Conservation (phyloP, 2,329 filamentous ascomycete species). For the Colletotrichum sp. region DNA sequence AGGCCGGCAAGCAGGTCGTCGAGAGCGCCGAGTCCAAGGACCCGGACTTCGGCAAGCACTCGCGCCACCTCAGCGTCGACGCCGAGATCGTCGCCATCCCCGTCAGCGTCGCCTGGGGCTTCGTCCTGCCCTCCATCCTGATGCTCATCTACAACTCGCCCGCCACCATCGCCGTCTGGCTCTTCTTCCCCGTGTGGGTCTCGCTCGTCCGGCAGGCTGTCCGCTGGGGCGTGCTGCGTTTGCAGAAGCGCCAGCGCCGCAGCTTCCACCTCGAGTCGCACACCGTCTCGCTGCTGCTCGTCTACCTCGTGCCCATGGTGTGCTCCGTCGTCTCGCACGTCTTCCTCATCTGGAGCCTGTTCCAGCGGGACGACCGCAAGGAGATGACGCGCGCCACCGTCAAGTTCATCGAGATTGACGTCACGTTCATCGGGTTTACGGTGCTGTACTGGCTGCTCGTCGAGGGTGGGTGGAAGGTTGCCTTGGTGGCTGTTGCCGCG, state of each 20-base stretch:
- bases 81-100: constrained; percentile 65
- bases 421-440: constrained; percentile 48
- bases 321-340: constrained; percentile 48
- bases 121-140: constrained; percentile 47
- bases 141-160: constrained; percentile 49
- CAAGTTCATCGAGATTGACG: constrained; percentile 52
- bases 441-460: constrained; percentile 59
- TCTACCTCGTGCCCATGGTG: constrained; percentile 51
- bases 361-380: constrained; percentile 47
- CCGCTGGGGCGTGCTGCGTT: constrained; percentile 26
- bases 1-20: constrained; percentile 20
- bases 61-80: constrained; percentile 42
- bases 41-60: constrained; percentile 31
- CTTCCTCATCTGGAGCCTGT: constrained; percentile 43
- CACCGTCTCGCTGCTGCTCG: constrained; percentile 37
- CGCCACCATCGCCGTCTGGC: constrained; percentile 47
- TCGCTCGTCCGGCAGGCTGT: constrained; percentile 44
- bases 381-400: constrained; percentile 54
- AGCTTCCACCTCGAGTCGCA: constrained; percentile 49
- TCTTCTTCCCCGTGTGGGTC: constrained; percentile 58
- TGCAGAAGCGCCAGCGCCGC: constrained; percentile 25
- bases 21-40: constrained; percentile 27
- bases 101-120: constrained; percentile 51
- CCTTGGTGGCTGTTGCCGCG: constrained; percentile 33
- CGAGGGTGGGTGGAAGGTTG: constrained; percentile 51